Conservation (phyloP, 1,139 yeast genomes). For the Yamadazyma atmosphaerica region DNA sequence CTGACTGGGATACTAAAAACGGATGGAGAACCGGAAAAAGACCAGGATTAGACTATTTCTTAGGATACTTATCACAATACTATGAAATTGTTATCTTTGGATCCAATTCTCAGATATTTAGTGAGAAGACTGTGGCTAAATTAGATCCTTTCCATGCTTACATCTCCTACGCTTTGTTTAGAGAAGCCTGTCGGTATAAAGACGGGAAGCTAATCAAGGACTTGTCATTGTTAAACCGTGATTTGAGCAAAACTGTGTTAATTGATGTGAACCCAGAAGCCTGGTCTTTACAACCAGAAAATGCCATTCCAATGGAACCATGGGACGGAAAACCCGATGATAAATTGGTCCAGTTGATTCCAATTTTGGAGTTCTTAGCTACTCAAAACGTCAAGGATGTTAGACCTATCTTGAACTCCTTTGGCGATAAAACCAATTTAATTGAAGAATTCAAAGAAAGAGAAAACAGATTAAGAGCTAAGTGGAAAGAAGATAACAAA, state of each 20-base stretch:
- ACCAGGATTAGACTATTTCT: conserved; percentile 96
- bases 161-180: conserved; percentile 80
- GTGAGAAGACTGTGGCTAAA: conserved; percentile 82
- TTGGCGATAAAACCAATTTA: conserved; percentile 56
- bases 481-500: conserved; percentile 66
- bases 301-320: conserved; percentile 76
- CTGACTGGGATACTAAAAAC: conserved; percentile 86
- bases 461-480: conserved; percentile 69
- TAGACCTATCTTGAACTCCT: conserved; percentile 80
- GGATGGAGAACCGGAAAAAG: conserved; percentile 99
- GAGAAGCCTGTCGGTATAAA: conserved; percentile 88
- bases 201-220: conserved; percentile 90
- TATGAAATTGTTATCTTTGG: conserved; percentile 93
- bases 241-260: conserved; percentile 73
- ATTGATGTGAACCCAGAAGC: conserved; percentile 78
- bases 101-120: conserved; percentile 80
- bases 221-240: conserved; percentile 86
- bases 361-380: conserved; percentile 92
- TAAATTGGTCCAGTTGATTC: conserved; percentile 73
- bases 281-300: conserved; percentile 84
- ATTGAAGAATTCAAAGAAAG: conserved; percentile 78
- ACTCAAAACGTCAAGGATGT: conserved; percentile 90
- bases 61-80: conserved; percentile 91
- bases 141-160: conserved; percentile 92
- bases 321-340: conserved; percentile 92